These are phyloP conservation scores for Calonectria naviculata DNA, from an alignment of 2,329 filamentous ascomycete species.

Conservation along the genomic window DNA sequence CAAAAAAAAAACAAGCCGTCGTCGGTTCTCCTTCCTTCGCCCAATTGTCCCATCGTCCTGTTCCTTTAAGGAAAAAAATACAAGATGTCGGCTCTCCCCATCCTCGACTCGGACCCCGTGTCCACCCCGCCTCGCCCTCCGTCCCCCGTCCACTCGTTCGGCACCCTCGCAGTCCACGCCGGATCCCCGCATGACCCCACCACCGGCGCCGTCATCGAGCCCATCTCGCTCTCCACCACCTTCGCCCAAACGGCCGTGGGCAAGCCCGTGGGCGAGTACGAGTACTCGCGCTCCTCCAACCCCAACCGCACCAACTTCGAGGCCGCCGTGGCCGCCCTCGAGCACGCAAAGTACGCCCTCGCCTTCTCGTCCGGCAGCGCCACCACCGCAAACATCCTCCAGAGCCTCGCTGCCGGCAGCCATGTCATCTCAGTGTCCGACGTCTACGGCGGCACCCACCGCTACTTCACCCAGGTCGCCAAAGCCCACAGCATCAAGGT, in stretches of 20 bases:
- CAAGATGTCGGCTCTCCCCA: constrained; percentile 34
- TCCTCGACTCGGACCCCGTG: constrained; percentile 62
- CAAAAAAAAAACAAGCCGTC: not conserved
- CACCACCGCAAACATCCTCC: constrained; percentile 91
- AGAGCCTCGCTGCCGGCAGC: constrained; percentile 89
- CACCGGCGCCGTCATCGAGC: constrained; percentile 95
- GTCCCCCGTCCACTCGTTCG: constrained; percentile 84
- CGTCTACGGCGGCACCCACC: constrained; percentile 97
- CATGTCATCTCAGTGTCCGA: constrained; percentile 98
- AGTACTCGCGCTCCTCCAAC: constrained; percentile 94
- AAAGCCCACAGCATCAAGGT: constrained; percentile 94
- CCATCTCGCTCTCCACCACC: constrained; percentile 96
- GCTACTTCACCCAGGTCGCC: constrained; percentile 98
- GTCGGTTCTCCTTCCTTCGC: not conserved
- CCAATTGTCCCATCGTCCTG: not conserved
- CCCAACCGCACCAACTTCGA: constrained; percentile 98
- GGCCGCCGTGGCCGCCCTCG: constrained; percentile 87
- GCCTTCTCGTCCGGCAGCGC: constrained; percentile 96
- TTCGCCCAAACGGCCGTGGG: constrained; percentile 93
- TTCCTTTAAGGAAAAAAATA: not conserved
- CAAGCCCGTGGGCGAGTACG: constrained; percentile 86
- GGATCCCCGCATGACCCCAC: constrained; percentile 89
- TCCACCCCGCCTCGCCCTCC: constrained; percentile 78
- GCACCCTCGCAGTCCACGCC: constrained; percentile 94
- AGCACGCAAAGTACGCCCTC: constrained; percentile 91